These are phyloP conservation scores for Phytopythium litorale DNA, from an alignment of 352 stramenopile genomes.

Conservation along the genomic window DNA sequence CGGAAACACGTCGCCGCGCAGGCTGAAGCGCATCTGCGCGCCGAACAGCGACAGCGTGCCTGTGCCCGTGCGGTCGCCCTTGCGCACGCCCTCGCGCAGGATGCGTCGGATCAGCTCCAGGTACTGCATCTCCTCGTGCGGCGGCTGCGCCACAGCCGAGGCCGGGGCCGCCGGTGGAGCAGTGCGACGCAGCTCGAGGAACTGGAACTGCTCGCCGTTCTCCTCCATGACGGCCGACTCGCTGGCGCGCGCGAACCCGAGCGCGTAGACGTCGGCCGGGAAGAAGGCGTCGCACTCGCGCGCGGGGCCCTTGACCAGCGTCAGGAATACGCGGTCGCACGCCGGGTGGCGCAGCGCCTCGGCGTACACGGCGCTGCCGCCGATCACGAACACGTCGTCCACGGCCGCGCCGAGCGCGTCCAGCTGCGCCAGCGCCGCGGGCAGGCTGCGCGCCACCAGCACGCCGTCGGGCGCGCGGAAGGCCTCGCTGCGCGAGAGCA, in stretches of 20 bases:
- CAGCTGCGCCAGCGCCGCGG: slow-evolving; percentile 90
- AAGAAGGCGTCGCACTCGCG: slow-evolving; percentile 94
- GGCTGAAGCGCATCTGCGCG: slow-evolving; percentile 94
- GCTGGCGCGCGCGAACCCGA: slow-evolving; percentile 39
- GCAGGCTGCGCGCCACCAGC: slow-evolving; percentile 80
- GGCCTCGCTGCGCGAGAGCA: slow-evolving; percentile 87
- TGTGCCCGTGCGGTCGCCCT: slow-evolving; percentile 97
- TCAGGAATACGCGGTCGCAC: slow-evolving; percentile 90
- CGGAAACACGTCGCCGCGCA: slow-evolving; percentile 94
- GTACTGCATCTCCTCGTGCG: slow-evolving; percentile 72
- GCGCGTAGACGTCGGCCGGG: slow-evolving; percentile 61
- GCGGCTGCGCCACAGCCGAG: slow-evolving; percentile 7
- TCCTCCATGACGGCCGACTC: slow-evolving; percentile 68
- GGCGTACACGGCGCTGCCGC: slow-evolving; percentile 93
- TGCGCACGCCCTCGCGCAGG: slow-evolving; percentile 89
- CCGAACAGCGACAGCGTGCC: slow-evolving; percentile 99
- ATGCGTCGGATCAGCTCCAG: slow-evolving; percentile 96
- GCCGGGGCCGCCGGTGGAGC: background rate
- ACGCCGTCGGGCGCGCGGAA: slow-evolving; percentile 76
- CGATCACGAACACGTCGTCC: slow-evolving; percentile 97
- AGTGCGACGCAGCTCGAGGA: slow-evolving; percentile 43
- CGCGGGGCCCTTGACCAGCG: slow-evolving; percentile 71
- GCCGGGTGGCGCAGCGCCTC: slow-evolving; percentile 85
- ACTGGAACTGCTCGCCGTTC: slow-evolving; percentile 77
- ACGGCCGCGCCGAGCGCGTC: slow-evolving; percentile 60